Percentiles rank a stretch among this genome's conserved stretches.
Evolutionary conservation across 768 basidiomycete genomes (phyloP).

Genomic region (Auricularia heimuer): DNA sequence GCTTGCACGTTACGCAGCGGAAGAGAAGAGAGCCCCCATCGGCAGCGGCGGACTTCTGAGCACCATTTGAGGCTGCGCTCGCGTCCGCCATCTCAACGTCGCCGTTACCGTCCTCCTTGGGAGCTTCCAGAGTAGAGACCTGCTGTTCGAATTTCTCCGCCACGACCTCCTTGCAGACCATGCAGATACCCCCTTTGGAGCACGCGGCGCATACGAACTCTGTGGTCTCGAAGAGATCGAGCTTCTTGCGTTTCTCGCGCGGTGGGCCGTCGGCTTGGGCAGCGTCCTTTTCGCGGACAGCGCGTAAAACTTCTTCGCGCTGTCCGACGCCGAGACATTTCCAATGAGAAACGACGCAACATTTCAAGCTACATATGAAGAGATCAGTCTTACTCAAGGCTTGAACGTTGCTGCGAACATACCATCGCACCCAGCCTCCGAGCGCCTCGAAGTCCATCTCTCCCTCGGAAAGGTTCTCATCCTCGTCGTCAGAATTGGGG

Average conservation of each 20-base stretch:
- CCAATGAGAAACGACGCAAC: conserved; percentile 72
- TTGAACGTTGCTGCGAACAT: conserved; percentile 14
- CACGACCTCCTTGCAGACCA: conserved; percentile 56
- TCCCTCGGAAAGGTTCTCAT: conserved; percentile 47
- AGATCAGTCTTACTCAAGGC: not conserved
- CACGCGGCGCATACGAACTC: conserved; percentile 75
- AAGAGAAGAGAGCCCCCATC: conserved; percentile 40
- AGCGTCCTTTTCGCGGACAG: conserved; percentile 34
- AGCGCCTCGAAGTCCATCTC: conserved; percentile 37
- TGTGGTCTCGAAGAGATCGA: conserved; percentile 50
- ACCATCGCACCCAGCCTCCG: conserved; percentile 86
- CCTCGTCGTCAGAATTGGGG: conserved; percentile 36
- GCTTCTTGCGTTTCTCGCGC: conserved; percentile 35
- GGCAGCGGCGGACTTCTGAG: conserved; percentile 1
- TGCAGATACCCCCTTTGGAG: conserved; percentile 67
- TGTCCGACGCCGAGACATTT: conserved; percentile 55
- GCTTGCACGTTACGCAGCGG: conserved; percentile 75
- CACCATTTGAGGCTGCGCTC: conserved; percentile 8
- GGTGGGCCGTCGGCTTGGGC: conserved; percentile 14
- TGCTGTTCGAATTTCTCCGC: conserved; percentile 29
- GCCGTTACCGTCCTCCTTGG: not conserved
- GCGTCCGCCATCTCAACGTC: conserved; percentile 31
- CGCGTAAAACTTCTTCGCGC: conserved; percentile 63
- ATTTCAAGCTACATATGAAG: conserved; percentile 47
- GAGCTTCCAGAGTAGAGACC: conserved; percentile 4